Percentiles rank a stretch among this genome's conserved stretches.
These are phyloP conservation scores for Debaryomycetaceae sp. DNA, from an alignment of 1,139 yeast genomes.

Conservation along the genomic window DNA sequence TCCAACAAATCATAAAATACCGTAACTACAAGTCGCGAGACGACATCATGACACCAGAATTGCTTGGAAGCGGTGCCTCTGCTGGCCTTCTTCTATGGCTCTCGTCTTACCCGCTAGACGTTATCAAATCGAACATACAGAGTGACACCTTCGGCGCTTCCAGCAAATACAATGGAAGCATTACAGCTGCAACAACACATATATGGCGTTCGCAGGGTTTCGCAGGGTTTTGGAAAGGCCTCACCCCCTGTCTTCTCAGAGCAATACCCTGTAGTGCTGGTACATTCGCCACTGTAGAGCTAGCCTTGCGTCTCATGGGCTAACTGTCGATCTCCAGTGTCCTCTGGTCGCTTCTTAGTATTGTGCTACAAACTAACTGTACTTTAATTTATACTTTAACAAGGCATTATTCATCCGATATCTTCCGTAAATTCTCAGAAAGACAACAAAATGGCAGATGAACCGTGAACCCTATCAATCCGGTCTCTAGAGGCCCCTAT, in stretches of 20 bases:
- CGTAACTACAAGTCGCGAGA: constrained; percentile 40
- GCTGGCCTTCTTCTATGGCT: constrained; percentile 77
- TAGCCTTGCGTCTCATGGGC: constrained; percentile 58
- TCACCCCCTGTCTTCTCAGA: constrained; percentile 64
- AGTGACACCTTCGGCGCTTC: constrained; percentile 54
- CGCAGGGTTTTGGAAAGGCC: constrained; percentile 68
- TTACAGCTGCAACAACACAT: constrained; percentile 42
- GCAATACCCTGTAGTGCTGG: constrained; percentile 77
- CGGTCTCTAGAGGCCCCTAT: no score
- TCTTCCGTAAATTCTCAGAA: neutral
- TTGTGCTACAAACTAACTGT: no score
- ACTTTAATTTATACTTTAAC: neutral
- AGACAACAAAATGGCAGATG: no score
- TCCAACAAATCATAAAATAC: constrained; percentile 36
- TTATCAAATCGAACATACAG: constrained; percentile 67
- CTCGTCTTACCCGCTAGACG: constrained; percentile 68
- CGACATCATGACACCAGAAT: constrained; percentile 58
- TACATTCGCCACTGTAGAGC: constrained; percentile 74
- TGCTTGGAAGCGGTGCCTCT: constrained; percentile 60
- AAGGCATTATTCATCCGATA: neutral
- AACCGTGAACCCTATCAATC: no score
- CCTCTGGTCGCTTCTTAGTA: no score
- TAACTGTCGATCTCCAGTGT: constrained; percentile 8
- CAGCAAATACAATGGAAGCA: constrained; percentile 44
- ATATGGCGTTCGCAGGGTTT: constrained; percentile 48